Conservation (phyloP, 345 rosid species). For the Eucalyptus lansdowneana region DNA sequence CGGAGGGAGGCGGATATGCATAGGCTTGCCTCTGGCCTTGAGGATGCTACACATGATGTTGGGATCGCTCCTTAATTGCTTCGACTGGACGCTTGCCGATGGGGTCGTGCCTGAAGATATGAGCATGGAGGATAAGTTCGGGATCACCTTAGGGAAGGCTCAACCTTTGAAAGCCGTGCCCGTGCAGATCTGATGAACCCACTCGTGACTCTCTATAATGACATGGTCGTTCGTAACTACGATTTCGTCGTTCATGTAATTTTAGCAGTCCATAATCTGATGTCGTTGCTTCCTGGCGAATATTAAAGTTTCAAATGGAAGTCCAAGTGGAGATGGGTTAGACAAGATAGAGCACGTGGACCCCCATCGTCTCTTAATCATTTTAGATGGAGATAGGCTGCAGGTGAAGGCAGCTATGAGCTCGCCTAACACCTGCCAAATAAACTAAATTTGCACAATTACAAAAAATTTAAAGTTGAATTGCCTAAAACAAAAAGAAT, state of each 20-base stretch:
- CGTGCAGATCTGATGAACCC: background rate
- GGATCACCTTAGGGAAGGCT: conserved; percentile 6
- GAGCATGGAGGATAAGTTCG: conserved; percentile 12
- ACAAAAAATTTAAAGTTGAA: too few relatives aligned
- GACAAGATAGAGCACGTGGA: background rate
- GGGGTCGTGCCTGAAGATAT: conserved; percentile 2
- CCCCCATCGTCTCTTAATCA: background rate
- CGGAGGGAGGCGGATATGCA: conserved; percentile 17
- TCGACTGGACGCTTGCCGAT: conserved; percentile 10
- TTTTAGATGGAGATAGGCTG: too few relatives aligned
- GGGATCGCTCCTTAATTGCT: conserved; percentile 9
- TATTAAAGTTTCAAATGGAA: background rate
- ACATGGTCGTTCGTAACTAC: background rate
- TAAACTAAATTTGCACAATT: too few relatives aligned
- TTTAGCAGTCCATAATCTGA: background rate
- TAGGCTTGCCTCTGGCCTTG: conserved; percentile 11
- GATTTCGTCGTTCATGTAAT: background rate
- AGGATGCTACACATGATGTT: conserved; percentile 12
- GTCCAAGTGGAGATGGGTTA: background rate
- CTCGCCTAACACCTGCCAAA: too few relatives aligned
- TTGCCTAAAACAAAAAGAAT: too few relatives aligned
- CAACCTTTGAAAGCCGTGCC: background rate
- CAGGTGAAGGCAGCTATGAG: too few relatives aligned
- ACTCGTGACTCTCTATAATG: background rate
- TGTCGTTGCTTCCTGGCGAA: background rate